phyloP scores from a whole-genome alignment of 2,329 filamentous ascomycete genomes.

The Colletotrichum sp. region DNA sequence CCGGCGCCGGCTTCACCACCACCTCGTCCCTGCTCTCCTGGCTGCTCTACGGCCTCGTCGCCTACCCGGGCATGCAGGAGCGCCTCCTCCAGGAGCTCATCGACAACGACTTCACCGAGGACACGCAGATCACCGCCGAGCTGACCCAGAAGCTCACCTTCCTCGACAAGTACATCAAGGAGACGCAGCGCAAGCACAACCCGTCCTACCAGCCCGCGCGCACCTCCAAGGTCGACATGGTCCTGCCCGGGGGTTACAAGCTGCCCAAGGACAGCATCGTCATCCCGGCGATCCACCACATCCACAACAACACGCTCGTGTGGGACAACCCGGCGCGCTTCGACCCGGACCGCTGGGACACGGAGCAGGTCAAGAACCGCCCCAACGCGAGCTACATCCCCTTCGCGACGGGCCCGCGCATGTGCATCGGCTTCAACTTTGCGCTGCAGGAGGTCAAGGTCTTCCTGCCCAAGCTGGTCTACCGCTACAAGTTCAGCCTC shows the following conservation, averaged over 20 bases:
- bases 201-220: slow-evolving; percentile 66
- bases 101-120: slow-evolving; percentile 48
- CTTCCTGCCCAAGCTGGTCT: slow-evolving; percentile 62
- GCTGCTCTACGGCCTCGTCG: slow-evolving; percentile 58
- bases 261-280: slow-evolving; percentile 57
- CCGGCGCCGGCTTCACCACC: slow-evolving; percentile 65
- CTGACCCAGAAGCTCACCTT: slow-evolving; percentile 52
- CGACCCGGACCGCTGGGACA: slow-evolving; percentile 65
- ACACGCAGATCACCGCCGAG: slow-evolving; percentile 52
- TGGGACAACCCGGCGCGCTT: slow-evolving; percentile 66
- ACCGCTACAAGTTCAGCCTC: slow-evolving; percentile 60
- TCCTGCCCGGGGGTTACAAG: slow-evolving; percentile 64
- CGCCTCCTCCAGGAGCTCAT: slow-evolving; percentile 63
- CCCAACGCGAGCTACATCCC: slow-evolving; percentile 61
- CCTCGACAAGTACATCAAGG: slow-evolving; percentile 65
- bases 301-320: slow-evolving; percentile 56
- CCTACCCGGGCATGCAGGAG: slow-evolving; percentile 61
- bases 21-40: slow-evolving; percentile 64
- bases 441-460: slow-evolving; percentile 66
- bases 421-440: slow-evolving; percentile 71
- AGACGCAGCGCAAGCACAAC: slow-evolving; percentile 64
- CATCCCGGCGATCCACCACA: slow-evolving; percentile 56
- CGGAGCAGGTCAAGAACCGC: slow-evolving; percentile 54
- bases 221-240: slow-evolving; percentile 58
- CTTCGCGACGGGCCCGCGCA: slow-evolving; percentile 61